These are phyloP conservation scores for Nitzschia putrida DNA, from an alignment of 108 stramenopile species.

Conservation along the genomic window DNA sequence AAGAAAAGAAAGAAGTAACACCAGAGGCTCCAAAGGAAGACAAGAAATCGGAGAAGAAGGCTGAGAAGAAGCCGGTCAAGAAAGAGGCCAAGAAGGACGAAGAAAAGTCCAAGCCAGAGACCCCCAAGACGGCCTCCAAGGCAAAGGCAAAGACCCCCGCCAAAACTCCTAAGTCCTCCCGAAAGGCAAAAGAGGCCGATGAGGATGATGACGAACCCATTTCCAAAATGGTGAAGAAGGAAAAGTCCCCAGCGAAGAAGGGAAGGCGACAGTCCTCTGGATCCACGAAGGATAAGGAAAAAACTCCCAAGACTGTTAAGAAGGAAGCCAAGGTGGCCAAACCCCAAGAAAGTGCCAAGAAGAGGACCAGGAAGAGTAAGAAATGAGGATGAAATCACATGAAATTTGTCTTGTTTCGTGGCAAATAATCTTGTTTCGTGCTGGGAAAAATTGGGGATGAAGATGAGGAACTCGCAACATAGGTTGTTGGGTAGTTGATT, in stretches of 20 bases:
- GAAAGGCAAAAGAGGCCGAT: background rate
- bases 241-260: background rate
- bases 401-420: background rate
- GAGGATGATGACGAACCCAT: conserved; percentile 37
- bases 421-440: conserved; percentile 1
- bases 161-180: conserved; percentile 4
- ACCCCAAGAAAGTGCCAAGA: conserved; percentile 9
- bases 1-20: conserved; percentile 3
- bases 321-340: conserved; percentile 3
- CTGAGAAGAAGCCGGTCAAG: conserved; percentile 9
- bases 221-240: conserved; percentile 26
- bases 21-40: conserved; percentile 2
- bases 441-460: no score
- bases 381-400: background rate
- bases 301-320: conserved; percentile 5
- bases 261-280: background rate
- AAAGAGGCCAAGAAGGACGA: background rate
- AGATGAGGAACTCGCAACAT: no score
- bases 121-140: background rate
- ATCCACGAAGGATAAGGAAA: conserved; percentile 2
- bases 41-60: conserved; percentile 1
- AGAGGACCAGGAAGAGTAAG: conserved; percentile 4
- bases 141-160: conserved; percentile 11
- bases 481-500: no score
- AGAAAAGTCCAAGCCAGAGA: background rate